These are phyloP conservation scores for Calvatia gigantea DNA, from an alignment of 768 basidiomycete species.

Conservation along the genomic window DNA sequence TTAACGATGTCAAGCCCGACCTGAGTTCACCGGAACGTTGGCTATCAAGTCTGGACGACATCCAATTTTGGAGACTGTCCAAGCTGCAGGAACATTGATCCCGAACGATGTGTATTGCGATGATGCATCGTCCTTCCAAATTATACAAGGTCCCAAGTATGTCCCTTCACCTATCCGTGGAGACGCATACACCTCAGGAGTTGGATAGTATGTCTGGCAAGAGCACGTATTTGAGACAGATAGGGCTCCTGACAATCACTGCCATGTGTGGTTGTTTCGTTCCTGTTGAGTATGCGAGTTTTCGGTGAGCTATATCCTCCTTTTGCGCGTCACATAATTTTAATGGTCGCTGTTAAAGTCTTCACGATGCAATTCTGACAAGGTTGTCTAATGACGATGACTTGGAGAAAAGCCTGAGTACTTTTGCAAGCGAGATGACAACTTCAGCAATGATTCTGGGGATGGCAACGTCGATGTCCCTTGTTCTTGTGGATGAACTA, in stretches of 20 bases:
- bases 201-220: conserved; percentile 66
- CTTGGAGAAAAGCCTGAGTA: conserved; percentile 85
- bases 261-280: conserved; percentile 92
- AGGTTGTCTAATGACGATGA: conserved; percentile 94
- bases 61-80: conserved; percentile 77
- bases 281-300: conserved; percentile 91
- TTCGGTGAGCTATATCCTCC: conserved; percentile 45
- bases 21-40: conserved; percentile 86
- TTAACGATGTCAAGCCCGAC: conserved; percentile 57
- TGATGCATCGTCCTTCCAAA: conserved; percentile 81
- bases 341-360: conserved; percentile 31
- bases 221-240: conserved; percentile 89
- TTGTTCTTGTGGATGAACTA: conserved; percentile 91
- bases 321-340: background rate
- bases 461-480: conserved; percentile 60
- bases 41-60: conserved; percentile 89
- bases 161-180: background rate
- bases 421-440: conserved; percentile 95
- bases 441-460: conserved; percentile 89
- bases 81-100: conserved; percentile 66
- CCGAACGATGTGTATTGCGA: conserved; percentile 92
- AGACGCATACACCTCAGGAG: background rate
- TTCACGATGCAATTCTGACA: conserved; percentile 81
- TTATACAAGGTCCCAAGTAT: conserved; percentile 89
- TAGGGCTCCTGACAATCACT: conserved; percentile 79